Evolutionary conservation across 2,329 filamentous ascomycete genomes (phyloP).

Genomic region (Aspergillus floridensis): DNA sequence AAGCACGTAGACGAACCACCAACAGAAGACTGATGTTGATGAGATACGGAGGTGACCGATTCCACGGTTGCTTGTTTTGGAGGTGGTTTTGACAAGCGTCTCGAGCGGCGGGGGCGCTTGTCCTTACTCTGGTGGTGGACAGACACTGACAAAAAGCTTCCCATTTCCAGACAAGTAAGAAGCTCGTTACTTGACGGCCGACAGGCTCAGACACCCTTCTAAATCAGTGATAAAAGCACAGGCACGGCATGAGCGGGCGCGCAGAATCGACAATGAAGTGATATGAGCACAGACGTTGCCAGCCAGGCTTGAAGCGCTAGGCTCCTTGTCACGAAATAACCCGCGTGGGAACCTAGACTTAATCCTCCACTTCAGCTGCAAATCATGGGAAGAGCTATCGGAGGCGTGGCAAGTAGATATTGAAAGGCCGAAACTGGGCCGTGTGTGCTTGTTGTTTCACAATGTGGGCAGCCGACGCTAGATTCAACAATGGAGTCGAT

Average conservation of each 20-base stretch:
- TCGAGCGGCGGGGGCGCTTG: slow-evolving; percentile 33
- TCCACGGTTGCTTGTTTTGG: slow-evolving; percentile 23
- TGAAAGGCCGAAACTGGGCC: neutral
- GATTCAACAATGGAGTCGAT: neutral
- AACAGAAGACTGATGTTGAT: slow-evolving; percentile 11
- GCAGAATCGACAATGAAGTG: neutral
- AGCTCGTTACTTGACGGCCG: neutral
- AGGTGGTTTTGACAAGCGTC: slow-evolving; percentile 39
- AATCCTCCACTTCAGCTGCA: neutral
- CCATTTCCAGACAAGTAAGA: slow-evolving; percentile 27
- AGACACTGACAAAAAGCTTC: slow-evolving; percentile 33
- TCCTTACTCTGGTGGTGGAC: slow-evolving; percentile 23
- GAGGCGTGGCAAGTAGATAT: neutral
- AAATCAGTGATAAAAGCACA: slow-evolving; percentile 6
- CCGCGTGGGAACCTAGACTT: neutral
- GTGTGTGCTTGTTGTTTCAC: neutral
- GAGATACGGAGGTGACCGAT: slow-evolving; percentile 12
- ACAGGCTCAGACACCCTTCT: slow-evolving; percentile 14
- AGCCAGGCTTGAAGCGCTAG: neutral
- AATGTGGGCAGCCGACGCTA: neutral
- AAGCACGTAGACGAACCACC: slow-evolving; percentile 11
- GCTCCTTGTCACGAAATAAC: neutral
- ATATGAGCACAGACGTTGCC: neutral
- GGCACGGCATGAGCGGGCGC: slow-evolving; percentile 1
- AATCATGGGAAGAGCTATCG: neutral